These are phyloP conservation scores for Aspergillus novofumigatus DNA, from an alignment of 2,329 filamentous ascomycete species.

Conservation along the genomic window DNA sequence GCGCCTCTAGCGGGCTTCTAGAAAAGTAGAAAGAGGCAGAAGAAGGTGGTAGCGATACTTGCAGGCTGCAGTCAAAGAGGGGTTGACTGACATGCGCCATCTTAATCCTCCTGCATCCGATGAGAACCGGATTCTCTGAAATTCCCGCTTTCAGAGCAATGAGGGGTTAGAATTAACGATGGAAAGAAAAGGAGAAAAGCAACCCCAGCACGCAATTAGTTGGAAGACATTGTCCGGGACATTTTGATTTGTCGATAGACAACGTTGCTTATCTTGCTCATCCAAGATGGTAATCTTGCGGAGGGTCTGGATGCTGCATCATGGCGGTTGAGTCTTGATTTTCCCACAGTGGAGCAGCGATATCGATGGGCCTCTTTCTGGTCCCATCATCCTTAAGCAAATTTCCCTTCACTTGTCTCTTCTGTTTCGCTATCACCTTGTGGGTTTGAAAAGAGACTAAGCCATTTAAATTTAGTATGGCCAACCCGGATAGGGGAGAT, in stretches of 20 bases:
- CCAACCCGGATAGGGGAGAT: constrained; percentile 13
- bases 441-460: background rate
- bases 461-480: background rate
- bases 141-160: constrained; percentile 6
- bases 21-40: constrained; percentile 15
- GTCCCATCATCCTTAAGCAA: background rate
- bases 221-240: background rate
- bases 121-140: constrained; percentile 13
- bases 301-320: background rate
- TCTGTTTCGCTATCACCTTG: background rate
- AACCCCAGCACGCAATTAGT: constrained; percentile 3
- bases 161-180: constrained; percentile 8
- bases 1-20: constrained; percentile 16
- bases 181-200: background rate
- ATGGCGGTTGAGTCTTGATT: background rate
- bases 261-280: constrained; percentile 8
- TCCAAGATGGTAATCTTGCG: background rate
- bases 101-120: constrained; percentile 10
- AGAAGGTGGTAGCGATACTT: constrained; percentile 12
- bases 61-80: constrained; percentile 10
- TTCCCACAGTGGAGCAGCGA: background rate
- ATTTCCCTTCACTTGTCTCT: background rate
- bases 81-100: constrained; percentile 15
- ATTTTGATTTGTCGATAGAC: constrained; percentile 12
- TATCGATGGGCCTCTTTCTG: background rate